Conservation (phyloP, 2,329 filamentous ascomycete genomes). For the Stromatinia cepivora region DNA sequence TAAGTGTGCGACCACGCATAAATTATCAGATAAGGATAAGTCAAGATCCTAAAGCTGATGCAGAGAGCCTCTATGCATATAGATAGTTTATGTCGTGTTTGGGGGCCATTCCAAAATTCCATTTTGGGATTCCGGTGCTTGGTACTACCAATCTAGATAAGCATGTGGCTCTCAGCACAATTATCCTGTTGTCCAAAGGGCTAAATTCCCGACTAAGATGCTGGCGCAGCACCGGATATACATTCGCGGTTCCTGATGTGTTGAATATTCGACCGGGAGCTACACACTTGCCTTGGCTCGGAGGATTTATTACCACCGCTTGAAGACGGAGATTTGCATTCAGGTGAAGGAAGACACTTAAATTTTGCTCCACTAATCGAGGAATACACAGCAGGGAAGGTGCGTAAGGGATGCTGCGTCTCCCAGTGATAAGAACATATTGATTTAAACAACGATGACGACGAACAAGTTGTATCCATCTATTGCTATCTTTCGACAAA, state of each 20-base stretch:
- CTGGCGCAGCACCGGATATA: conserved; percentile 14
- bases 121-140: background rate
- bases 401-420: background rate
- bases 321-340: background rate
- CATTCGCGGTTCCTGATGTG: conserved; percentile 9
- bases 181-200: background rate
- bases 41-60: conserved; percentile 5
- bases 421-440: background rate
- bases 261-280: conserved; percentile 1
- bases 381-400: background rate
- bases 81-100: background rate
- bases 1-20: conserved; percentile 4
- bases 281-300: background rate
- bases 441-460: background rate
- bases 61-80: conserved; percentile 16
- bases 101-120: background rate
- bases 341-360: background rate
- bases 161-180: background rate
- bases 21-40: conserved; percentile 5
- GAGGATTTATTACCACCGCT: conserved; percentile 1
- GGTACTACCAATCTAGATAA: conserved; percentile 4
- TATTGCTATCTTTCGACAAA: background rate
- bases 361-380: background rate
- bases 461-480: background rate
- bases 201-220: conserved; percentile 6